Base-by-base conservation (phyloP, 2,329 filamentous ascomycete species). In the Fusarium irregulare region DNA sequence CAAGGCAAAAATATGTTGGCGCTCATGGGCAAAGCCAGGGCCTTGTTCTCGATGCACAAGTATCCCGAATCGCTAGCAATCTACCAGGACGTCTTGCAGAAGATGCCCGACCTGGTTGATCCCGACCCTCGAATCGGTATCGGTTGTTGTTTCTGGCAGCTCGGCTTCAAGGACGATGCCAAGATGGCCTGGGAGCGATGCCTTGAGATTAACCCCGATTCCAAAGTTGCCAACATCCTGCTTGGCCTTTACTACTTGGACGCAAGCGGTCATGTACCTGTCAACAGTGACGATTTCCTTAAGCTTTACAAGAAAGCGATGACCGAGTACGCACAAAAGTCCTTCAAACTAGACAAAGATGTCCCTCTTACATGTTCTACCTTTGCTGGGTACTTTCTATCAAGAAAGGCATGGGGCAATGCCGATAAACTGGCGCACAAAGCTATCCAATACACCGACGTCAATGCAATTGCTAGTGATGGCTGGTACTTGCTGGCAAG, bases 81-180 rank as follows among this genome's bases (percentile, higher is more conserved):
- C 25, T 99, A 98, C 78, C 96, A 99, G 81, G 92, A 93, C 64
- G 93, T 94, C 18, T 83, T 99, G 53, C 86, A 90, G 74, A 94
- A 92, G 80, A 94, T 94, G 84, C 96, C 96, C 3, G 90, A 93
- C 72, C 86, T 98, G 76, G 89, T 92, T 44, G 96, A 99, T 76
- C 96, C 96, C 1, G 96, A 99, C 79, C 97, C 96, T 72, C 89
- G 97, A 73, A 95, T 99, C 73, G 96, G 96, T 58, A 95, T 99
- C 76, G 96, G 96, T 47, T 96, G 93, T 80, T 99, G 96, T 83
- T 91, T 98, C 79, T 99, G 97, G 96, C 93, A 97, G 79, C 86
- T 99, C 28, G 94, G 94, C 13, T 94, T 93, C 84, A 98, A 97
- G 79, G 93, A 97, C 34, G 93, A 97, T 75, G 96, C 97, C 10